A percentile compares a stretch with the other conserved stretches of the same genome.
phyloP scores from a whole-genome alignment of 805 yeast genomes.

The Saccharomycopsis sp. region DNA sequence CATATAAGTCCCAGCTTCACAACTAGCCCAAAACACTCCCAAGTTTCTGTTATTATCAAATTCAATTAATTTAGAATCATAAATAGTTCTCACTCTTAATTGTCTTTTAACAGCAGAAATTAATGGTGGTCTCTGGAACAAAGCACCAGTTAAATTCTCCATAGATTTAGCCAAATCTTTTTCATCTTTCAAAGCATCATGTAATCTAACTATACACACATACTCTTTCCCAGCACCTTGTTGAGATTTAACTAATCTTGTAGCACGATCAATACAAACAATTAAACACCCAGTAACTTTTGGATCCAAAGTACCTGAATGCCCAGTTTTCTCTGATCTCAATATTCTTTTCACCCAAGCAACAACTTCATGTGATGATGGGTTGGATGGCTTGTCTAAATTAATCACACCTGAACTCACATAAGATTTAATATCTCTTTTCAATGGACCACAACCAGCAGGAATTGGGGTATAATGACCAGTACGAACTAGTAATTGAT shows the following conservation, averaged over 20 bases:
- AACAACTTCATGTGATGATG: constrained; percentile 98
- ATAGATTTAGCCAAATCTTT: constrained; percentile 81
- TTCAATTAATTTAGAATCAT: constrained; percentile 91
- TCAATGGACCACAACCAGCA: constrained; percentile 88
- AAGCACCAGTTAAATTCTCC: constrained; percentile 96
- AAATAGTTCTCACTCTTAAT: constrained; percentile 94
- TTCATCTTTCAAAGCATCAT: constrained; percentile 85
- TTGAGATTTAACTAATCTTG: constrained; percentile 95
- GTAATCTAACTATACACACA: constrained; percentile 94
- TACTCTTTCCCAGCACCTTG: constrained; percentile 99
- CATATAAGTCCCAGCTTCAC: constrained; percentile 99
- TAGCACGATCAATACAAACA: constrained; percentile 97
- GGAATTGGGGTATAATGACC: constrained; percentile 98
- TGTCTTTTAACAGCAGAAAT: constrained; percentile 99
- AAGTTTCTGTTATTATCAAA: constrained; percentile 95
- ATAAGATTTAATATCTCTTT: constrained; percentile 87
- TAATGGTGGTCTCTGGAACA: constrained; percentile 98
- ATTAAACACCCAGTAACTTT: constrained; percentile 98
- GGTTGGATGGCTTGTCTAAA: constrained; percentile 96
- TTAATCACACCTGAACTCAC: constrained; percentile 93
- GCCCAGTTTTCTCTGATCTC: constrained; percentile 96
- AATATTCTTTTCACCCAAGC: constrained; percentile 98
- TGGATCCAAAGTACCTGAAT: constrained; percentile 98
- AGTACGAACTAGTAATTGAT: constrained; percentile 87
- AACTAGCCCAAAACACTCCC: constrained; percentile 98